A percentile compares a stretch with the other conserved stretches of the same genome.
phyloP scores from a whole-genome alignment of 2,329 filamentous ascomycete genomes.

The Epicoccum nigrum region DNA sequence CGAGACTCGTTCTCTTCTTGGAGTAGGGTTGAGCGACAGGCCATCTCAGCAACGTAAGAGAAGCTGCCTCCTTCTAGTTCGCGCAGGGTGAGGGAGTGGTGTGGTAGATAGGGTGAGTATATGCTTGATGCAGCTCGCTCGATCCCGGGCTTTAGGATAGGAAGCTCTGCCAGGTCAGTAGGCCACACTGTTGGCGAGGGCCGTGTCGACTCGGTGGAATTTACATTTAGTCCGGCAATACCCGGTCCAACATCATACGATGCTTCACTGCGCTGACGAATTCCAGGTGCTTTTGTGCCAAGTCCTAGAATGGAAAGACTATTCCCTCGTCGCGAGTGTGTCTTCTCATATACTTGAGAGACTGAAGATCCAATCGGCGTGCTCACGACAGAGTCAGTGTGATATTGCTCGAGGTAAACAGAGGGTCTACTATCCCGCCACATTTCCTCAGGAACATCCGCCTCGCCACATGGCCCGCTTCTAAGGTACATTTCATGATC shows the following conservation, averaged over 20 bases:
- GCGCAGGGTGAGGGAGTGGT: not conserved
- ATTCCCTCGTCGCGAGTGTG: no score
- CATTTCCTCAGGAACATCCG: conserved; percentile 20
- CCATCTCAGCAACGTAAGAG: not conserved
- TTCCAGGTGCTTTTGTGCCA: not conserved
- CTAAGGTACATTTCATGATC: not conserved
- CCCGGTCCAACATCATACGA: no score
- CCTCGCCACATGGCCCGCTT: not conserved
- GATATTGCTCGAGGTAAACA: not conserved
- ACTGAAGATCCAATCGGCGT: conserved; percentile 25
- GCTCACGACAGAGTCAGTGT: conserved; percentile 5
- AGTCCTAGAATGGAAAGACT: no score
- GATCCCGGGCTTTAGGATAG: no score
- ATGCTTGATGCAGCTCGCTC: not conserved
- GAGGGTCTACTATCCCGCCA: conserved; percentile 25
- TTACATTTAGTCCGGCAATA: not conserved
- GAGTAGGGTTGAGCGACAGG: not conserved
- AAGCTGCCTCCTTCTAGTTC: not conserved
- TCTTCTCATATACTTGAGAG: no score
- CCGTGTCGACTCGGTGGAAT: no score
- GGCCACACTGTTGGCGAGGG: no score
- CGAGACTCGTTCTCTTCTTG: no score
- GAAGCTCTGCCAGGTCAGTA: no score
- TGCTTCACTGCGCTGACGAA: not conserved
- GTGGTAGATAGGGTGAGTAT: not conserved